Evolutionary conservation across 2,329 filamentous ascomycete species (phyloP).

Genomic region (Aspergillus hiratsukae): DNA sequence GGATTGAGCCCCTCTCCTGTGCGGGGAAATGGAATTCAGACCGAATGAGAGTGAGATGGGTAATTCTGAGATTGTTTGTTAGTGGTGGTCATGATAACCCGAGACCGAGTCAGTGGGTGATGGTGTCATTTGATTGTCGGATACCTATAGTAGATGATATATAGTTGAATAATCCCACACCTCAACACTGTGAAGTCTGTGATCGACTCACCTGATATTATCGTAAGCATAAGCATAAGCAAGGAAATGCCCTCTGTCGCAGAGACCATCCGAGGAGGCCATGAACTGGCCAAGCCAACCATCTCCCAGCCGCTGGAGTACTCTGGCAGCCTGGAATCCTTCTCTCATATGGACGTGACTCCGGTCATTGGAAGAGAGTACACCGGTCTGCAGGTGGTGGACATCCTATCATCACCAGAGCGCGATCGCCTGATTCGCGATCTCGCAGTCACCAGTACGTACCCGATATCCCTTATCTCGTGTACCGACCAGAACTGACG

Average conservation of each 20-base stretch:
- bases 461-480: too few species aligned
- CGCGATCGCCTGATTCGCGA: conserved; percentile 61
- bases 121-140: not conserved
- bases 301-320: conserved; percentile 33
- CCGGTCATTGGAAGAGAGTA: conserved; percentile 41
- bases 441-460: conserved; percentile 59
- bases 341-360: conserved; percentile 38
- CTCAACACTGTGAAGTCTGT: too few species aligned
- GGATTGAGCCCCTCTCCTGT: not conserved
- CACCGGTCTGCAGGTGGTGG: conserved; percentile 41
- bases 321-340: conserved; percentile 36
- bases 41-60: not conserved
- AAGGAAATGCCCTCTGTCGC: conserved; percentile 15
- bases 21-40: not conserved
- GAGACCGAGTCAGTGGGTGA: not conserved
- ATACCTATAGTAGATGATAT: not conserved
- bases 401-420: conserved; percentile 54
- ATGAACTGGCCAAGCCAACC: conserved; percentile 19
- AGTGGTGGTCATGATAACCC: not conserved
- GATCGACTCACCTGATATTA: not conserved
- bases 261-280: conserved; percentile 18
- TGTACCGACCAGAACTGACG: too few species aligned
- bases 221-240: not conserved
- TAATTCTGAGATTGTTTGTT: too few species aligned
- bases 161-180: not conserved